Percentiles rank a stretch among this genome's conserved stretches.
Evolutionary conservation across 805 yeast species (phyloP).

Genomic region (Myxozyma monticola): DNA sequence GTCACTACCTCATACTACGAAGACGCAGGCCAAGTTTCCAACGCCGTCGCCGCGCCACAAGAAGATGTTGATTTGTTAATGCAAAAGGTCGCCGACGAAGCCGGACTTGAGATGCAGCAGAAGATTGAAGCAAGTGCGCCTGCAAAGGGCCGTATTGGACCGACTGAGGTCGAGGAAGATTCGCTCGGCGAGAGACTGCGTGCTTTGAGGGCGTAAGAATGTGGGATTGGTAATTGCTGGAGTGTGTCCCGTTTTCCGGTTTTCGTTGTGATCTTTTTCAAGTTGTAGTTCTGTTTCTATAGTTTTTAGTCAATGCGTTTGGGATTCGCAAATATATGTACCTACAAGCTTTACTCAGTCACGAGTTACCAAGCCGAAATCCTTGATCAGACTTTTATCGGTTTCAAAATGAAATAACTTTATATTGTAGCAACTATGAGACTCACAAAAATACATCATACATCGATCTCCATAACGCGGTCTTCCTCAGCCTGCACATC

Average conservation of each 20-base stretch:
- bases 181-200: slow-evolving; percentile 81
- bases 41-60: slow-evolving; percentile 87
- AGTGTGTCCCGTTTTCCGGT: no score
- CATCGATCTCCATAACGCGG: background rate
- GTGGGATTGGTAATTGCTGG: background rate
- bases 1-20: slow-evolving; percentile 93
- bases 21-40: slow-evolving; percentile 81
- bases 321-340: no score
- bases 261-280: no score
- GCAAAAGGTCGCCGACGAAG: slow-evolving; percentile 95
- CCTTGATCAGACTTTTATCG: no score
- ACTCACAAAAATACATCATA: no score
- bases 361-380: no score
- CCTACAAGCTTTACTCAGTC: no score
- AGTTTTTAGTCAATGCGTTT: no score
- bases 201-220: slow-evolving; percentile 59
- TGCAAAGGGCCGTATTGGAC: slow-evolving; percentile 58
- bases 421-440: no score
- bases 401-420: no score
- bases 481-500: background rate
- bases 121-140: slow-evolving; percentile 55
- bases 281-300: no score
- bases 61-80: slow-evolving; percentile 89
- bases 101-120: slow-evolving; percentile 89
- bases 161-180: slow-evolving; percentile 69